Evolutionary conservation across 2,329 filamentous ascomycete genomes (phyloP).

Genomic region (Moelleriella libera): DNA sequence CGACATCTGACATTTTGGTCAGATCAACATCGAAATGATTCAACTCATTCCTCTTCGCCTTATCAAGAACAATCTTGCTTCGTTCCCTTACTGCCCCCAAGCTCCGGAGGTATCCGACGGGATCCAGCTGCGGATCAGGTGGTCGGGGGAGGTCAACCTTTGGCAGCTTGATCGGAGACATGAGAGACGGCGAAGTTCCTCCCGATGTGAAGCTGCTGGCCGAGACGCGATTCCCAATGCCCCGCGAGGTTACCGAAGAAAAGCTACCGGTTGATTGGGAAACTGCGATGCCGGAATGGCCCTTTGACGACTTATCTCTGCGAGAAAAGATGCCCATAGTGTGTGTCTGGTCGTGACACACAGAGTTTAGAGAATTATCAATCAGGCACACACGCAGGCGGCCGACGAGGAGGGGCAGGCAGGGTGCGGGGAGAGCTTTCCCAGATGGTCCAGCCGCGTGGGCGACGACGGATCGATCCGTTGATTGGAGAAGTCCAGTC

Average conservation of each 20-base stretch:
- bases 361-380: constrained; percentile 1
- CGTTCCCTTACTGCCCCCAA: constrained; percentile 78
- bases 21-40: constrained; percentile 84
- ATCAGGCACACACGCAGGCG: constrained; percentile 4
- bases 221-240: constrained; percentile 34
- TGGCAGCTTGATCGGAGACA: constrained; percentile 42
- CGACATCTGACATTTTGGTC: constrained; percentile 69
- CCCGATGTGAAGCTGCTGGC: constrained; percentile 30
- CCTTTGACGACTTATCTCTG: constrained; percentile 34
- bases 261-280: constrained; percentile 36
- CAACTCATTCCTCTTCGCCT: constrained; percentile 63
- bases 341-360: constrained; percentile 5
- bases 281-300: constrained; percentile 24
- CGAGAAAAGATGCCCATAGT: constrained; percentile 43
- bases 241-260: constrained; percentile 34
- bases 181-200: constrained; percentile 34
- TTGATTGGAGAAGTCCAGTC: background rate
- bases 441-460: background rate
- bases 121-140: constrained; percentile 77
- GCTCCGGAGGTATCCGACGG: constrained; percentile 80
- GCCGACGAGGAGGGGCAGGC: constrained; percentile 3
- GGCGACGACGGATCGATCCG: background rate
- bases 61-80: constrained; percentile 57
- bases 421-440: constrained; percentile 8
- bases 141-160: constrained; percentile 72